Percentiles rank a stretch among this genome's conserved stretches.
Conservation (phyloP, 169 alveolate genomes). For the Neospora caninum region DNA sequence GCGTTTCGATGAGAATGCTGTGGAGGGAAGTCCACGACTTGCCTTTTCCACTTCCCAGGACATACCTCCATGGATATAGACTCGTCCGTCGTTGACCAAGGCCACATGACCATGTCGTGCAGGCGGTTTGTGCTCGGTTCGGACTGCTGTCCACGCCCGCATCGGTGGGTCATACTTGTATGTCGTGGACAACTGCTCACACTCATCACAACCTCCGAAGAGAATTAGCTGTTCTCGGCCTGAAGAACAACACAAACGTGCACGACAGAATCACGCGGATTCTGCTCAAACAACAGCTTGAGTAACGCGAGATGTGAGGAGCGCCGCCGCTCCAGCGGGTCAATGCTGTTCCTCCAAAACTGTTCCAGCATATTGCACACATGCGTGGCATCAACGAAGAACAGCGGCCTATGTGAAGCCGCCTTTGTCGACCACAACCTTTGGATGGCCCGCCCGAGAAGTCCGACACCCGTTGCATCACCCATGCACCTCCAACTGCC, state of each 20-base stretch:
- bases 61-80: slow-evolving; percentile 56
- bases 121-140: slow-evolving; percentile 40
- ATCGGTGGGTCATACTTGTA: slow-evolving; percentile 43
- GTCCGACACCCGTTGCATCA: too few relatives aligned
- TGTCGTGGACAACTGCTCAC: slow-evolving; percentile 25
- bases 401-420: too few relatives aligned
- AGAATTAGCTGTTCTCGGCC: slow-evolving; percentile 56
- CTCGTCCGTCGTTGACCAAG: slow-evolving; percentile 46
- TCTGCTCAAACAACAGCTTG: neutral
- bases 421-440: too few relatives aligned
- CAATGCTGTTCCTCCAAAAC: too few relatives aligned
- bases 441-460: too few relatives aligned
- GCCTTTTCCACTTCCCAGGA: neutral
- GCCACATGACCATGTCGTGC: slow-evolving; percentile 41
- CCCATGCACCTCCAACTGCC: too few relatives aligned
- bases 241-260: neutral
- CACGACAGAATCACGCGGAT: neutral
- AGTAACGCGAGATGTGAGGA: too few relatives aligned
- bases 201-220: slow-evolving; percentile 48
- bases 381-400: too few relatives aligned
- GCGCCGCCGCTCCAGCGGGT: too few relatives aligned
- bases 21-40: too few relatives aligned
- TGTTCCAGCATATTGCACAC: too few relatives aligned
- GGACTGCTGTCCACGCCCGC: slow-evolving; percentile 58
- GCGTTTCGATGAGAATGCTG: too few relatives aligned